These are phyloP conservation scores for Exophiala sp. DNA, from an alignment of 2,329 filamentous ascomycete species.

Conservation along the genomic window DNA sequence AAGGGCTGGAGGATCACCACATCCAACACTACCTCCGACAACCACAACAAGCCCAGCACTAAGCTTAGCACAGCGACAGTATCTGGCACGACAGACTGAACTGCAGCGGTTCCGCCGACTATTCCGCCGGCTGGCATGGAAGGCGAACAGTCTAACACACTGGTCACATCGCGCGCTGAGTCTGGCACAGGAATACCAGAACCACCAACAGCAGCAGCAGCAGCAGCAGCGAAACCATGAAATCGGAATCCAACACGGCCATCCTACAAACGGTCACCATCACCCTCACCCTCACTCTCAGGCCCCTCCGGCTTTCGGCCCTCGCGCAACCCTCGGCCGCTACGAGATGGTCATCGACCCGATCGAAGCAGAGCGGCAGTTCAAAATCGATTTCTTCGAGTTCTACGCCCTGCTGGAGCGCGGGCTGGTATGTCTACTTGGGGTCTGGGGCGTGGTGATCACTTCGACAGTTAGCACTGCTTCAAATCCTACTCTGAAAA, in stretches of 20 bases:
- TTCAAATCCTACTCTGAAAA: too few species aligned
- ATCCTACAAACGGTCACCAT: too few species aligned
- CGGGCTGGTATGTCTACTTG: conserved; percentile 61
- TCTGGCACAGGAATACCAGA: conserved; percentile 18
- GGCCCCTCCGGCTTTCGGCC: too few species aligned
- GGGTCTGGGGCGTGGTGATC: conserved; percentile 56
- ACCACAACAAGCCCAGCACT: neutral
- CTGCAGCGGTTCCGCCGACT: conserved; percentile 22
- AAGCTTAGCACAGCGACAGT: conserved; percentile 16
- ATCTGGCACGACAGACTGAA: conserved; percentile 12
- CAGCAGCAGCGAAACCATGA: neutral
- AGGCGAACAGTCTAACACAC: conserved; percentile 23
- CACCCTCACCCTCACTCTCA: too few species aligned
- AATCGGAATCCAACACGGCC: neutral
- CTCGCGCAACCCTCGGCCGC: conserved; percentile 11
- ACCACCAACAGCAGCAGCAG: neutral
- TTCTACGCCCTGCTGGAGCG: conserved; percentile 69
- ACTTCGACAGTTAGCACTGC: conserved; percentile 29
- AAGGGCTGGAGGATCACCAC: too few species aligned
- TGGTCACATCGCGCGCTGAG: conserved; percentile 23
- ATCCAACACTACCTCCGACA: neutral
- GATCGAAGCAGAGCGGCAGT: conserved; percentile 55
- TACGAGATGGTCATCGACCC: conserved; percentile 23
- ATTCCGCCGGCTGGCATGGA: conserved; percentile 23
- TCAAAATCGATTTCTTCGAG: conserved; percentile 73